phyloP scores from a whole-genome alignment of 2,329 filamentous ascomycete species.

The Coniochaeta sp. region DNA sequence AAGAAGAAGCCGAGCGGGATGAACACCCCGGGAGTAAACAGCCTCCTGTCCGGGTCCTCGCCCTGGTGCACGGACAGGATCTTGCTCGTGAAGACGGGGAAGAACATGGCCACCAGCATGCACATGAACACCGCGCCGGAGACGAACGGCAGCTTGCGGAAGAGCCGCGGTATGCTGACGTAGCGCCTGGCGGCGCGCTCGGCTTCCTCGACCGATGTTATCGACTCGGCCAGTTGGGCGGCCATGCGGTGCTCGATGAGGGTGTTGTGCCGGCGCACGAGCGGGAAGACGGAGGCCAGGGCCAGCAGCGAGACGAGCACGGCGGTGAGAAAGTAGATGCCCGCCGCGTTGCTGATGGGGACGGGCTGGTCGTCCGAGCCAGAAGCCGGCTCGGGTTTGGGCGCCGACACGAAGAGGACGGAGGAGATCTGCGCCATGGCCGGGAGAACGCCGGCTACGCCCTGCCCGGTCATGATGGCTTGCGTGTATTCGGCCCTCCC shows the following conservation, averaged over 20 bases:
- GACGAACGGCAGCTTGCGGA: constrained; percentile 72
- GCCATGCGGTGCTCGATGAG: constrained; percentile 42
- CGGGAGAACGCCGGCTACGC: constrained; percentile 82
- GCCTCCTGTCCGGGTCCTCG: constrained; percentile 23
- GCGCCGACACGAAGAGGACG: constrained; percentile 58
- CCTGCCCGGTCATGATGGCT: constrained; percentile 93
- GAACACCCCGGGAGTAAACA: constrained; percentile 70
- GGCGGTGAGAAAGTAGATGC: constrained; percentile 86
- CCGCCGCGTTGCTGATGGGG: constrained; percentile 58
- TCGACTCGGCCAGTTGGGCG: constrained; percentile 40
- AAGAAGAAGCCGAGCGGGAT: constrained; percentile 85
- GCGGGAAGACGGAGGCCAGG: constrained; percentile 65
- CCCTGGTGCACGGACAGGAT: constrained; percentile 41
- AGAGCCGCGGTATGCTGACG: constrained; percentile 53
- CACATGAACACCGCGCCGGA: constrained; percentile 70
- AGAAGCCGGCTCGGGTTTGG: constrained; percentile 3
- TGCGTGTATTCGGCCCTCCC: constrained; percentile 85
- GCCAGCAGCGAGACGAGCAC: constrained; percentile 65
- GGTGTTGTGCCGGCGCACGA: constrained; percentile 54
- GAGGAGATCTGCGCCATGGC: constrained; percentile 80
- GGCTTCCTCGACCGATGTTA: constrained; percentile 42
- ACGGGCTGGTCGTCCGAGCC: not conserved
- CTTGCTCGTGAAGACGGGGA: constrained; percentile 80
- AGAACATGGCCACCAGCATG: constrained; percentile 86
- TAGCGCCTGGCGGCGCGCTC: constrained; percentile 42